Percentiles rank a stretch among this genome's conserved stretches.
phyloP scores from a whole-genome alignment of 2,329 filamentous ascomycete genomes.

The Aspergillus melleus region DNA sequence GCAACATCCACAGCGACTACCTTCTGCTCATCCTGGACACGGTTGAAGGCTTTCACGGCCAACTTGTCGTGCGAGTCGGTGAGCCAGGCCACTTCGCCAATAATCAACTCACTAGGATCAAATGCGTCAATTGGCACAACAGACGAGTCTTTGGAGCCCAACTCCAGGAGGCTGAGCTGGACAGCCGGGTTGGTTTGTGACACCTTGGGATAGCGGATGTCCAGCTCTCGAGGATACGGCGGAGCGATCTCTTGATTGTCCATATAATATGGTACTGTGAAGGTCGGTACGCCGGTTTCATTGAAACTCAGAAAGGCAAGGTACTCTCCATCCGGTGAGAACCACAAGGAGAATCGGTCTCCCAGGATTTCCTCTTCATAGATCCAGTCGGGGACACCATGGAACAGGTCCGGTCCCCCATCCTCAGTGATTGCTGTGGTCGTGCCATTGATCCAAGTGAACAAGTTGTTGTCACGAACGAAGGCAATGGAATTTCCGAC shows the following conservation, averaged over 20 bases:
- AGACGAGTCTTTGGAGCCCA: conserved; percentile 49
- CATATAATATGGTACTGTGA: conserved; percentile 68
- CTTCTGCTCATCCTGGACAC: conserved; percentile 66
- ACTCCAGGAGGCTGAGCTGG: conserved; percentile 57
- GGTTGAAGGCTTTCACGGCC: conserved; percentile 66
- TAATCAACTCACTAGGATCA: conserved; percentile 60
- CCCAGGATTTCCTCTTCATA: conserved; percentile 80
- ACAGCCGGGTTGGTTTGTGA: conserved; percentile 68
- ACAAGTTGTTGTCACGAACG: conserved; percentile 67
- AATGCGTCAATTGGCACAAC: conserved; percentile 59
- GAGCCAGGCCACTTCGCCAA: conserved; percentile 69
- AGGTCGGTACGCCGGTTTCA: conserved; percentile 68
- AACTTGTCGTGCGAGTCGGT: conserved; percentile 62
- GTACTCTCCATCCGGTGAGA: conserved; percentile 81
- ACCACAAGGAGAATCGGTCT: conserved; percentile 81
- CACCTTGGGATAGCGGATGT: conserved; percentile 69
- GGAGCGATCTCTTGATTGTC: conserved; percentile 57
- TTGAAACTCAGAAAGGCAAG: conserved; percentile 87
- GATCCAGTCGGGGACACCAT: conserved; percentile 94
- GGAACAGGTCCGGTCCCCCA: conserved; percentile 80
- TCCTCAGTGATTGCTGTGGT: conserved; percentile 72
- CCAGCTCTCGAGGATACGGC: conserved; percentile 61
- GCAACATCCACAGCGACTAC: conserved; percentile 60
- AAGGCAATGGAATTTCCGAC: conserved; percentile 62
- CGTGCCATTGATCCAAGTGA: conserved; percentile 56